Evolutionary conservation across 2,329 filamentous ascomycete species (phyloP).

Genomic region (Botrytis porri): DNA sequence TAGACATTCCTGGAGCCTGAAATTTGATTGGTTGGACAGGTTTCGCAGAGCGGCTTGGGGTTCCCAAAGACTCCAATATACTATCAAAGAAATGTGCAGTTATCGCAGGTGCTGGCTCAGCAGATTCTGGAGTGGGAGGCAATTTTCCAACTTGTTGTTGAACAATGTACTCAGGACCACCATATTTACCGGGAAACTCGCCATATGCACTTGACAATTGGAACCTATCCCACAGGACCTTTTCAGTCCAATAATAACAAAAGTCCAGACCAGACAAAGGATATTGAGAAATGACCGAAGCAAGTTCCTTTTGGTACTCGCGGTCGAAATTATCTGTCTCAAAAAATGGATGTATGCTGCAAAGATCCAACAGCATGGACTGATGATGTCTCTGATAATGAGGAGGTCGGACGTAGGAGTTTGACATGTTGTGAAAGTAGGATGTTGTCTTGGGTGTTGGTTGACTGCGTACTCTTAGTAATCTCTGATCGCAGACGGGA

Average conservation of each 20-base stretch:
- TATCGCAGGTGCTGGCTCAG: neutral
- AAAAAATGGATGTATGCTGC: neutral
- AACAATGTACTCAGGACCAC: neutral
- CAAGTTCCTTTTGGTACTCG: neutral
- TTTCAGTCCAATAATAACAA: slow-evolving; percentile 10
- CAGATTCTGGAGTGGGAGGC: neutral
- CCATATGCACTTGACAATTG: neutral
- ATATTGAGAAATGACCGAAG: neutral
- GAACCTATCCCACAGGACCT: slow-evolving; percentile 1
- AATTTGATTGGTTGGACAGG: neutral
- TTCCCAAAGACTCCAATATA: neutral
- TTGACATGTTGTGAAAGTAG: neutral
- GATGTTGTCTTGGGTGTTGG: neutral
- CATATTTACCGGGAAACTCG: slow-evolving; percentile 6
- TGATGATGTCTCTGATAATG: slow-evolving; percentile 13
- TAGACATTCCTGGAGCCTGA: neutral
- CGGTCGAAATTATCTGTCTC: slow-evolving; percentile 8
- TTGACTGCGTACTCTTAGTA: neutral
- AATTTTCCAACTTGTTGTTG: neutral
- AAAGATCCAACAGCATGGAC: slow-evolving; percentile 1
- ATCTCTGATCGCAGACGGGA: neutral
- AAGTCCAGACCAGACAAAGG: neutral
- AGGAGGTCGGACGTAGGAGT: neutral
- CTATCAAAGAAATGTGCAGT: neutral
- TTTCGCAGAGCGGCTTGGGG: neutral